Percentiles rank a stretch among this genome's conserved stretches.
These are phyloP conservation scores for Backusella westeae DNA, from an alignment of 192 early-diverging fungal species.

Conservation along the genomic window DNA sequence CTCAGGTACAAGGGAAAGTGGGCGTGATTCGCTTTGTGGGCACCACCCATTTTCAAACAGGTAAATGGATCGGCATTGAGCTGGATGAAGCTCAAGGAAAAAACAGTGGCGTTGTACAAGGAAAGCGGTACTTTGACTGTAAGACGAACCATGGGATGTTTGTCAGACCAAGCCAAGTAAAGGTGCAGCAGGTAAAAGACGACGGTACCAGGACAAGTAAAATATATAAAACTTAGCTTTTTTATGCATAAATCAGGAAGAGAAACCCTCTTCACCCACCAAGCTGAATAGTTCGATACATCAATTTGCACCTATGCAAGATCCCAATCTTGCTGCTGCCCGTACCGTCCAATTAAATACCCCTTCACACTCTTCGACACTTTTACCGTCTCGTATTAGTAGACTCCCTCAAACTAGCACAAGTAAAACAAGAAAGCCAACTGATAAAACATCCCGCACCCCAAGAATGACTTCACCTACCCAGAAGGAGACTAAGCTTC, in stretches of 20 bases:
- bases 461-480: not conserved
- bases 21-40: conserved; percentile 85
- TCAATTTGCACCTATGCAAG: conserved; percentile 32
- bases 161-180: conserved; percentile 67
- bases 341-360: conserved; percentile 22
- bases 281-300: not conserved
- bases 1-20: conserved; percentile 50
- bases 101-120: conserved; percentile 76
- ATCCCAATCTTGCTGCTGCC: conserved; percentile 21
- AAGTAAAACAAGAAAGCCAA: conserved; percentile 13
- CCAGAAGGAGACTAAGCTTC: conserved; percentile 13
- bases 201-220: not conserved
- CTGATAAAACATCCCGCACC: conserved; percentile 10
- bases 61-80: conserved; percentile 91
- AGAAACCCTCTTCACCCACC: not conserved
- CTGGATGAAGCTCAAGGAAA: conserved; percentile 73
- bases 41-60: conserved; percentile 76
- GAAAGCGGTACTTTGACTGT: conserved; percentile 79
- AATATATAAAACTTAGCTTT: not conserved
- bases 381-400: conserved; percentile 25
- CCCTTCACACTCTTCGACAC: conserved; percentile 23
- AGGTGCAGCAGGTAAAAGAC: not conserved
- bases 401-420: conserved; percentile 5
- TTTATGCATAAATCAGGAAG: not conserved
- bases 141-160: conserved; percentile 71